Base-by-base conservation (phyloP, 495 filamentous ascomycete genomes). In the Massariosphaeria phaeospora region DNA sequence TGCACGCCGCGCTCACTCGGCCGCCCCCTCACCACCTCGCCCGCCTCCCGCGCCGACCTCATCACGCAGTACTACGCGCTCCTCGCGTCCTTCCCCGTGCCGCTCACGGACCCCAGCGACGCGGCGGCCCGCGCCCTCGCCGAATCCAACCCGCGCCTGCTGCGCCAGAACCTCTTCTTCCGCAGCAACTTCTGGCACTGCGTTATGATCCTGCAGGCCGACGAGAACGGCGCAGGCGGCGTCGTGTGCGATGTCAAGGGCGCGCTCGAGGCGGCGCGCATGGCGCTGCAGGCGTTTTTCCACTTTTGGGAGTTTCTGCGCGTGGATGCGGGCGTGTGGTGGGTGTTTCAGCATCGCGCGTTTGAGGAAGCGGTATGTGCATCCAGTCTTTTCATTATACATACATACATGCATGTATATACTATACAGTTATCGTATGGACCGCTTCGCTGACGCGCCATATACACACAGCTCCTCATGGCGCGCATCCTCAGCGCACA, bases 141-240 rank as follows among this genome's bases (percentile, higher is more conserved):
- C 0, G 61, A 62, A 30, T 72, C 53, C 13, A 79, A 81, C 59
- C 79, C 79, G 51, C 75, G 84, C 3, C 70, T 77, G 2, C 80
- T 83, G 12, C 70, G 83, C 9, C 84, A 88, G 63, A 84, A 82
- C 27, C 67, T 88, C 11, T 87, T 86, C 54, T 68, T 87, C 20
- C 80, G 76, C 11, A 81, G 76, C 54, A 85, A 87, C 49, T 88
- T 87, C 65, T 86, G 76, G 66, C 84, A 88, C 64, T 85, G 84
- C 63, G 70, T 88, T 11, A 87, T 86, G 82, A 71, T 86, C 1
- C 72, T 87, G 10, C 79, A 85, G 49, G 76, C 76, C 1, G 76
- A 78, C 33, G 81, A 80, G 52, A 79, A 82, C 55, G 67, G 73
- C 0, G 77, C 79, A 21, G 73, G 79, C 4, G 80, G 79, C 2